These are phyloP conservation scores for Hymenoscyphus linearis DNA, from an alignment of 2,329 filamentous ascomycete species.

Conservation along the genomic window DNA sequence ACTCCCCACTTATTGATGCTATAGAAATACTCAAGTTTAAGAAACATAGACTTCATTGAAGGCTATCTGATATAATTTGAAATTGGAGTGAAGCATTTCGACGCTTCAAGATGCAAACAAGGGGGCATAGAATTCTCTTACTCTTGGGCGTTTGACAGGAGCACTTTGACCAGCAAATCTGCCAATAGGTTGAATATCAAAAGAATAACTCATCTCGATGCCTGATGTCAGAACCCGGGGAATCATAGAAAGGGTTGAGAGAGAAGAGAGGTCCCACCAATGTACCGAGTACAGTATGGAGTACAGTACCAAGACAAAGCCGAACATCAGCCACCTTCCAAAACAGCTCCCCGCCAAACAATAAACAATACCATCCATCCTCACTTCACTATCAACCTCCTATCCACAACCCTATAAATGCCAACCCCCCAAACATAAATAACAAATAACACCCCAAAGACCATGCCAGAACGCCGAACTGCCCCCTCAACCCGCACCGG, in stretches of 20 bases:
- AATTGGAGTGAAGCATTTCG: not conserved
- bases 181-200: slow-evolving; percentile 63
- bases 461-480: slow-evolving; percentile 29
- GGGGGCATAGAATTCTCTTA: slow-evolving; percentile 31
- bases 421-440: not conserved
- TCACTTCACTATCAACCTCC: not conserved
- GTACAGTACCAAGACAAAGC: slow-evolving; percentile 7
- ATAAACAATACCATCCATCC: slow-evolving; percentile 1
- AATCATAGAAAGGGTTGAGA: not conserved
- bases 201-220: slow-evolving; percentile 35
- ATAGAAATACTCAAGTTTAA: too few species aligned
- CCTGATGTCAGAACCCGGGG: not conserved
- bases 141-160: slow-evolving; percentile 70
- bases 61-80: too few species aligned
- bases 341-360: slow-evolving; percentile 6
- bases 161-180: slow-evolving; percentile 64
- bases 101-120: not conserved
- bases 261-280: not conserved
- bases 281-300: not conserved
- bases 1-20: too few species aligned
- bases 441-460: not conserved
- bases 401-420: not conserved
- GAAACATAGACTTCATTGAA: too few species aligned
- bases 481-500: slow-evolving; percentile 14
- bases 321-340: slow-evolving; percentile 6